Conservation (phyloP, 2,329 filamentous ascomycete species). For the Diaporthe eres region DNA sequence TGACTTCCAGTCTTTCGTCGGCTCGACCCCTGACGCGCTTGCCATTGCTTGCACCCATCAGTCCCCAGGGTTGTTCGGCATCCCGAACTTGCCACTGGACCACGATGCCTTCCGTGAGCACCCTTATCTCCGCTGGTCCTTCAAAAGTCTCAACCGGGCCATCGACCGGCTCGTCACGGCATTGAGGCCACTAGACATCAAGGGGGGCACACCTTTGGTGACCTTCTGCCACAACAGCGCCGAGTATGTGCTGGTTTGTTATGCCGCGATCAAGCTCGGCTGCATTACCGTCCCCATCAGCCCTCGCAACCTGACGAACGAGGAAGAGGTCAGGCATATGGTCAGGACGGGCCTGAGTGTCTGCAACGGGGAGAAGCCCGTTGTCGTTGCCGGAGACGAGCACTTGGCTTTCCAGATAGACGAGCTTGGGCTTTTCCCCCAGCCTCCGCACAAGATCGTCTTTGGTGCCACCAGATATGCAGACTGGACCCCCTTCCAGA, state of each 20-base stretch:
- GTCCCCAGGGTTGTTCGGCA: background rate
- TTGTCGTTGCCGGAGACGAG: conserved; percentile 18
- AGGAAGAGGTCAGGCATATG: conserved; percentile 36
- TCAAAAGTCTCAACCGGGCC: background rate
- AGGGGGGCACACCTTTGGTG: conserved; percentile 9
- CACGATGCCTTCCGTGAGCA: background rate
- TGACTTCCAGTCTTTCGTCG: conserved; percentile 6
- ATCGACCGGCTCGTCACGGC: conserved; percentile 15
- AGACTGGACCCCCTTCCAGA: conserved; percentile 24
- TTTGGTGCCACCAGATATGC: conserved; percentile 16
- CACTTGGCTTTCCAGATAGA: conserved; percentile 32
- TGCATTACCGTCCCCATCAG: conserved; percentile 24
- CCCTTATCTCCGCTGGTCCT: conserved; percentile 35
- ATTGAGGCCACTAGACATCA: conserved; percentile 6
- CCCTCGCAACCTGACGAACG: conserved; percentile 31
- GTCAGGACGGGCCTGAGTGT: conserved; percentile 18
- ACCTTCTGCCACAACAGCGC: conserved; percentile 30
- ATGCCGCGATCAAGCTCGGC: conserved; percentile 16
- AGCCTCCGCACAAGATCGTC: conserved; percentile 9
- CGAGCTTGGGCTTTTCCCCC: background rate
- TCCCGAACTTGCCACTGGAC: conserved; percentile 15
- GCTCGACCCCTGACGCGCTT: conserved; percentile 1
- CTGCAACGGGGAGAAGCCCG: conserved; percentile 12
- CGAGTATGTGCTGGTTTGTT: conserved; percentile 20
- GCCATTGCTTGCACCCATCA: conserved; percentile 33